These are phyloP conservation scores for Hygrophorus russula DNA, from an alignment of 768 basidiomycete genomes.

Conservation along the genomic window DNA sequence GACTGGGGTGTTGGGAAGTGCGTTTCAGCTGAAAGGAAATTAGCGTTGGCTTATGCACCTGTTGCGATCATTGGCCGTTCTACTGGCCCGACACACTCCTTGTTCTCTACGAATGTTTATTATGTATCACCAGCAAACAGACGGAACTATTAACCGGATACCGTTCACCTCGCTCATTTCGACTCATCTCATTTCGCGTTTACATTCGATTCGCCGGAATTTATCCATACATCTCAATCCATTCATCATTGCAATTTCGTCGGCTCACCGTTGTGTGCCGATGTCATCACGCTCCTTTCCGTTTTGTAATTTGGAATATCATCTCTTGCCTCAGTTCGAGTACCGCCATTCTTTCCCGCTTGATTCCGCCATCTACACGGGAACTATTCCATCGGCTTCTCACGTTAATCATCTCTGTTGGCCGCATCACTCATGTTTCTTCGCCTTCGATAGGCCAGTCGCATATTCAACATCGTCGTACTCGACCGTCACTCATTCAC, in stretches of 20 bases:
- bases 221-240: too few relatives aligned
- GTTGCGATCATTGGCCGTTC: background rate
- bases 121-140: background rate
- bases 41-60: background rate
- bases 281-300: background rate
- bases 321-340: background rate
- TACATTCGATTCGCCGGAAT: too few relatives aligned
- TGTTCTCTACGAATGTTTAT: background rate
- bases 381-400: too few relatives aligned
- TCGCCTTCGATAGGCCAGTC: too few relatives aligned
- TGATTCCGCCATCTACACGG: too few relatives aligned
- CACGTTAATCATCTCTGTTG: too few relatives aligned
- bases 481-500: conserved; percentile 2
- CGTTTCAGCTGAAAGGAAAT: conserved; percentile 46
- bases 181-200: too few relatives aligned
- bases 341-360: background rate
- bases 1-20: conserved; percentile 46
- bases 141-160: too few relatives aligned
- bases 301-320: background rate
- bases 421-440: too few relatives aligned
- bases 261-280: background rate
- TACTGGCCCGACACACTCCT: background rate
- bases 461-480: too few relatives aligned
- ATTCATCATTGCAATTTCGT: background rate
- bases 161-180: too few relatives aligned